These are phyloP conservation scores for Leccinum boreale DNA, from an alignment of 768 basidiomycete genomes.

Conservation along the genomic window DNA sequence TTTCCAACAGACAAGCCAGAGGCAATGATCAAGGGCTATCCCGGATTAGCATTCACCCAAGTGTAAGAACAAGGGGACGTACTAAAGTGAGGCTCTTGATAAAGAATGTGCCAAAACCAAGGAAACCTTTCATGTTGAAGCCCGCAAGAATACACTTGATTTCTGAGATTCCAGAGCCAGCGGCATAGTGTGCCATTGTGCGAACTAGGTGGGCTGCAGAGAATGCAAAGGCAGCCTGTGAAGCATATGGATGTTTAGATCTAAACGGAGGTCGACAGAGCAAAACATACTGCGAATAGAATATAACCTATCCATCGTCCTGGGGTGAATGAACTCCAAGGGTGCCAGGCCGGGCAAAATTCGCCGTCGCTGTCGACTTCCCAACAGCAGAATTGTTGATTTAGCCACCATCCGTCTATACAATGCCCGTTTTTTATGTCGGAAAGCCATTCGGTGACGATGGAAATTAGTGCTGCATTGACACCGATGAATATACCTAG, in stretches of 20 bases:
- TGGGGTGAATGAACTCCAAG: conserved; percentile 74
- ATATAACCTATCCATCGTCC: conserved; percentile 87
- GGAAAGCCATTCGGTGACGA: conserved; percentile 94
- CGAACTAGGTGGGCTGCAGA: conserved; percentile 86
- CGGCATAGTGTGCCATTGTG: conserved; percentile 89
- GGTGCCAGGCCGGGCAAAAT: conserved; percentile 87
- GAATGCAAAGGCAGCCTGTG: conserved; percentile 77
- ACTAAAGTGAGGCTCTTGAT: conserved; percentile 95
- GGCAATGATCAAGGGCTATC: conserved; percentile 91
- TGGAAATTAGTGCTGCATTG: conserved; percentile 93
- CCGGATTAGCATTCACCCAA: conserved; percentile 13
- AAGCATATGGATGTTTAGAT: conserved; percentile 2
- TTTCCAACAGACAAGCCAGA: conserved; percentile 97
- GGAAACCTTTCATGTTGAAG: conserved; percentile 95
- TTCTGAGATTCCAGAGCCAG: conserved; percentile 97
- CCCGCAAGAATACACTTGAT: conserved; percentile 98
- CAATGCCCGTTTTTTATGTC: conserved; percentile 99
- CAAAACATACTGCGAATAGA: conserved; percentile 78
- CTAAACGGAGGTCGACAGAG: conserved; percentile 11
- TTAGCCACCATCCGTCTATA: conserved; percentile 96
- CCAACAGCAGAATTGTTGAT: conserved; percentile 98
- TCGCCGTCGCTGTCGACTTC: conserved; percentile 84
- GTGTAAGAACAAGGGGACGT: conserved; percentile 27
- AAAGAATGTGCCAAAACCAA: conserved; percentile 84
- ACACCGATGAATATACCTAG: conserved; percentile 83